A percentile compares a stretch with the other conserved stretches of the same genome.
Evolutionary conservation across 306 rosid species (phyloP).

Genomic region (Acacia confusa): DNA sequence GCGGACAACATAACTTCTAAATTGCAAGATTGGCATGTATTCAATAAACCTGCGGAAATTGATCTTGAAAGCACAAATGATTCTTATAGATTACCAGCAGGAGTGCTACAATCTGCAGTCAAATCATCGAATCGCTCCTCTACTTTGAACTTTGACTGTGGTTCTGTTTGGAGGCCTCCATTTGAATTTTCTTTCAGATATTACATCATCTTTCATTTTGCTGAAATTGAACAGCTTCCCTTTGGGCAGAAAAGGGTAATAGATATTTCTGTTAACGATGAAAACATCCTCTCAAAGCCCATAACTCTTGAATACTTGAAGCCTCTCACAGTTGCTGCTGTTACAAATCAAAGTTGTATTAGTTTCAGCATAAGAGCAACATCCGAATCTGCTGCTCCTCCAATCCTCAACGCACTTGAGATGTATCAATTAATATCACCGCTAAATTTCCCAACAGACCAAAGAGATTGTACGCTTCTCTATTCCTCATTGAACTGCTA

Average conservation of each 20-base stretch:
- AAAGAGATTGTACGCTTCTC: neutral
- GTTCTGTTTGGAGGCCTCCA: rapidly evolving
- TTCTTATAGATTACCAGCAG: neutral
- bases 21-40: neutral
- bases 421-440: neutral
- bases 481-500: neutral
- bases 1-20: rapidly evolving
- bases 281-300: neutral
- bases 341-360: neutral
- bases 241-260: neutral
- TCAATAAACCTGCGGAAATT: neutral
- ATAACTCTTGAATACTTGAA: neutral
- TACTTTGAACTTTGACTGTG: neutral
- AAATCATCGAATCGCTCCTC: neutral
- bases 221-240: neutral
- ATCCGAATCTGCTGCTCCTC: neutral
- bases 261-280: neutral
- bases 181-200: neutral
- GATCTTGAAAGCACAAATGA: neutral
- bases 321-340: neutral
- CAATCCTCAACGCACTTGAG: neutral
- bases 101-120: constrained; percentile 12
- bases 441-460: neutral
- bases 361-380: neutral
- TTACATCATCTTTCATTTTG: neutral